A percentile compares a stretch with the other conserved stretches of the same genome.
phyloP scores from a whole-genome alignment of 176 grass and related monocot genomes.

The Triticum dicoccoides region DNA sequence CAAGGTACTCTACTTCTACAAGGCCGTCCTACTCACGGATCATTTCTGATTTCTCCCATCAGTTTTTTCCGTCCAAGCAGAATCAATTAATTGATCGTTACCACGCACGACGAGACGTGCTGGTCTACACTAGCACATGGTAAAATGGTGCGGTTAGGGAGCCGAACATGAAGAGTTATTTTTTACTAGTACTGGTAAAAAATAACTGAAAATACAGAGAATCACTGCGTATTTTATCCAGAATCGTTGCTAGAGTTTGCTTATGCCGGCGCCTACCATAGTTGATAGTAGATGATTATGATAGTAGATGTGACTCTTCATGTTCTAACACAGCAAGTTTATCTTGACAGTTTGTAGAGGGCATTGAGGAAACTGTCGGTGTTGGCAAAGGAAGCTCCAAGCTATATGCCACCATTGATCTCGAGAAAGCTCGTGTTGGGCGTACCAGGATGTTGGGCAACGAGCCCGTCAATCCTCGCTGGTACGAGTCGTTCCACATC shows the following conservation, averaged over 20 bases:
- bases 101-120: too few species aligned
- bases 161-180: too few species aligned
- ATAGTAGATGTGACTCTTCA: not conserved
- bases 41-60: too few species aligned
- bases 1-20: conserved; percentile 26
- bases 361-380: conserved; percentile 51
- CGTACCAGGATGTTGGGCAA: conserved; percentile 44
- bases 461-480: conserved; percentile 46
- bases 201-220: not conserved
- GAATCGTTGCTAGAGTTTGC: not conserved
- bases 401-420: conserved; percentile 65
- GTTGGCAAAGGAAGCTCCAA: conserved; percentile 47
- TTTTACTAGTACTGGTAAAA: not conserved
- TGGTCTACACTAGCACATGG: not conserved
- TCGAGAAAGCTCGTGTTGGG: conserved; percentile 64
- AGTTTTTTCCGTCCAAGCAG: not conserved
- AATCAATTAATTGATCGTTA: not conserved
- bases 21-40: not conserved
- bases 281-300: not conserved
- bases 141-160: not conserved
- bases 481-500: conserved; percentile 80
- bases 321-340: not conserved
- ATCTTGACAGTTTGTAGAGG: conserved; percentile 50
- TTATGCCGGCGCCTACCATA: not conserved
- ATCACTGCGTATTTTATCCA: not conserved